These are phyloP conservation scores for Apostasia ramifera DNA, from an alignment of 106 monocot species.

Conservation along the genomic window DNA sequence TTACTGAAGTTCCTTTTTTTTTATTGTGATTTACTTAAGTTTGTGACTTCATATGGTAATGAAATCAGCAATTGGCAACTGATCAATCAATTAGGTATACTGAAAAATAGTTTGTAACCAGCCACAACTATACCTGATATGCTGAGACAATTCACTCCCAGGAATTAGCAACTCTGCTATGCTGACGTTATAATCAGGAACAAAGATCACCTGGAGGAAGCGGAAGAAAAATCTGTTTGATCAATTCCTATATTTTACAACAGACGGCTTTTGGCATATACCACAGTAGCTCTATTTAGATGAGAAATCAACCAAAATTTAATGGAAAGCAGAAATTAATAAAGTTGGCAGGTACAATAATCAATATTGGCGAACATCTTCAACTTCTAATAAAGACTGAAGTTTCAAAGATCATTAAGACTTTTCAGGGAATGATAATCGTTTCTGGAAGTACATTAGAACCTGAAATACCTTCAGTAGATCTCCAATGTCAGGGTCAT, in stretches of 20 bases:
- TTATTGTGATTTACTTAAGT: too few relatives aligned
- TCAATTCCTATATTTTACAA: neutral
- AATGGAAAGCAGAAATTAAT: too few relatives aligned
- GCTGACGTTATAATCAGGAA: conserved; percentile 99
- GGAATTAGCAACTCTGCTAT: conserved; percentile 94
- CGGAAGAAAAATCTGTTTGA: neutral
- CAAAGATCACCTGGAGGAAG: conserved; percentile 65
- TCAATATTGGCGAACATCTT: neutral
- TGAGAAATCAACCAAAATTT: too few relatives aligned
- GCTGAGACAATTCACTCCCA: conserved; percentile 94
- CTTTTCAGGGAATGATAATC: neutral
- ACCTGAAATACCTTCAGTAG: conserved; percentile 63
- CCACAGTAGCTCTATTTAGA: too few relatives aligned
- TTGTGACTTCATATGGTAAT: neutral
- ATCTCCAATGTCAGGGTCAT: conserved; percentile 90
- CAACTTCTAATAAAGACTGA: neutral
- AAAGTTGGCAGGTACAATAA: neutral
- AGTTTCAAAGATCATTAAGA: neutral
- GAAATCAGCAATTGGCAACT: neutral
- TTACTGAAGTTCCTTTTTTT: neutral
- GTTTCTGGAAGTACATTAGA: neutral
- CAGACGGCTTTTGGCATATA: neutral
- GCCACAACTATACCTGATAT: conserved; percentile 68
- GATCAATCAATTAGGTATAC: neutral
- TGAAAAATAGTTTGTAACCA: neutral